Percentiles rank a stretch among this genome's conserved stretches.
These are phyloP conservation scores for Dioszegia crocea DNA, from an alignment of 768 basidiomycete species.

Conservation along the genomic window DNA sequence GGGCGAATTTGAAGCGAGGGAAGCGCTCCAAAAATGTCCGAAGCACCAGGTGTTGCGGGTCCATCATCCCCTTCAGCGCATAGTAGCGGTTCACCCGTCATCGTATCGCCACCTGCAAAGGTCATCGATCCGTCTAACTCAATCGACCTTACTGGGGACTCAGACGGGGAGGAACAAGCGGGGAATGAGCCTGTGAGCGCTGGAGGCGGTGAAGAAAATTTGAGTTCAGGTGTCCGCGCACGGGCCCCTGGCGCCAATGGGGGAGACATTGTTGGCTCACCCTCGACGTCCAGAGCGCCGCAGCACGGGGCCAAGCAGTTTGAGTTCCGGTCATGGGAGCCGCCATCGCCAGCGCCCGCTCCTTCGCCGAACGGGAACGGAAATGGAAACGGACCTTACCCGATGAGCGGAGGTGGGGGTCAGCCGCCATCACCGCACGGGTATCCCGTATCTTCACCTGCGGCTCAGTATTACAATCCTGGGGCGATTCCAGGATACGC, in stretches of 20 bases:
- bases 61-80: neutral
- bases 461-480: too few relatives aligned
- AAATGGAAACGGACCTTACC: too few relatives aligned
- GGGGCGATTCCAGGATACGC: too few relatives aligned
- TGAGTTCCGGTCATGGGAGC: neutral
- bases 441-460: too few relatives aligned
- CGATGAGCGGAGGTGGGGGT: too few relatives aligned
- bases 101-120: neutral
- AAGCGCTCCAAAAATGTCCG: neutral
- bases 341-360: neutral
- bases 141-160: slow-evolving; percentile 13
- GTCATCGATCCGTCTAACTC: neutral
- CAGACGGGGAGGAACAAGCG: slow-evolving; percentile 4
- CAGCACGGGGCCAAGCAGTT: neutral
- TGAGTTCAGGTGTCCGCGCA: neutral
- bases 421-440: too few relatives aligned
- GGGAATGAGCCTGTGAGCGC: neutral
- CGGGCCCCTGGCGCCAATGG: neutral
- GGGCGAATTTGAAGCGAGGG: neutral
- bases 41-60: too few relatives aligned
- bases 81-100: neutral
- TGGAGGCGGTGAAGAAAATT: neutral
- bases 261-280: neutral
- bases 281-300: neutral
- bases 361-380: neutral